phyloP scores from a whole-genome alignment of 306 rosid species.

The Trifolium fragiferum region DNA sequence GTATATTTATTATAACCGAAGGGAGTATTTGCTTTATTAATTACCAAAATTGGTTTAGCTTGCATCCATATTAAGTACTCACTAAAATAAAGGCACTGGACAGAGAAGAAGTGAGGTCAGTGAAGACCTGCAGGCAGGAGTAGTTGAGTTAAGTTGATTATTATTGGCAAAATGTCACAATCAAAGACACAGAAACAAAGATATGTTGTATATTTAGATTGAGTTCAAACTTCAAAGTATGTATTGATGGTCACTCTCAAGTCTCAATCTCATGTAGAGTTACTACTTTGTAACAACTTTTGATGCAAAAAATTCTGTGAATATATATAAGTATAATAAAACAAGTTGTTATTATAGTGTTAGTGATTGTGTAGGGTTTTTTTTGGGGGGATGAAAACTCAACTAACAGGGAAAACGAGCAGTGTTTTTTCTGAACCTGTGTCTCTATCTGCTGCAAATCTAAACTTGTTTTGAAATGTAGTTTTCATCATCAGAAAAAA shows the following conservation, averaged over 20 bases:
- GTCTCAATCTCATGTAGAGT: constrained; percentile 42
- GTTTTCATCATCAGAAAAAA: constrained; percentile 54
- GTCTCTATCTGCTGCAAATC: constrained; percentile 37
- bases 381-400: constrained; percentile 26
- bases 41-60: background rate
- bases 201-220: background rate
- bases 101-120: constrained; percentile 11
- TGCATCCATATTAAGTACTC: background rate
- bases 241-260: constrained; percentile 24
- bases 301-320: constrained; percentile 29
- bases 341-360: background rate
- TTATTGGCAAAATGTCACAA: constrained; percentile 40
- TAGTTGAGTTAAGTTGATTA: constrained; percentile 10
- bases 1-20: too few species aligned
- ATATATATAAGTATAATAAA: background rate
- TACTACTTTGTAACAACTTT: constrained; percentile 29
- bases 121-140: background rate
- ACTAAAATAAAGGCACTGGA: constrained; percentile 19
- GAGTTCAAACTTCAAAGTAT: constrained; percentile 39
- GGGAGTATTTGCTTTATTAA: background rate
- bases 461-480: constrained; percentile 55
- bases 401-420: constrained; percentile 47
- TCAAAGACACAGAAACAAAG: constrained; percentile 36
- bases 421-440: constrained; percentile 52
- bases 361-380: constrained; percentile 11